Base-by-base conservation (phyloP, 768 basidiomycete species). In the Daedaleopsis nitida region DNA sequence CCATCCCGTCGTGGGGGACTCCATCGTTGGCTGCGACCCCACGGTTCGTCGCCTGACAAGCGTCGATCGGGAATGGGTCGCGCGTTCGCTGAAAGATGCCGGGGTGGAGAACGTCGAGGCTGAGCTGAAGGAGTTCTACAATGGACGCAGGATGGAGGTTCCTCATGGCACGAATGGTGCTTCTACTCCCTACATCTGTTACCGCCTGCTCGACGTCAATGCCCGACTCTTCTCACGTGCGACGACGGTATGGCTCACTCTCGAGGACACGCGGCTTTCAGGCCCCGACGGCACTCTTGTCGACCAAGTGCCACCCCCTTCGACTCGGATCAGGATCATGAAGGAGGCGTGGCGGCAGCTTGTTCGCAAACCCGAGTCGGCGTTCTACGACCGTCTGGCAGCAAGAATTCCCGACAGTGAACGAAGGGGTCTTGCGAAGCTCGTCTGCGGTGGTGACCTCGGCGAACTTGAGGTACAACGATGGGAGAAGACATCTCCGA, bases 311-410 rank as follows among this genome's bases (percentile, higher is more conserved):
- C 35, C 21, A 16, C 13, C 23, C 11, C 47, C 47, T 10, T 19
- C 34, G 9, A 59, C n/a, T n/a, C n/a, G 57, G 38, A 50, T 47
- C 6, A 24, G 37, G 34, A 52, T 61, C 32, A n/a, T 63, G 45
- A 66, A 66, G 54, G 65, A 63, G 7, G 52, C 62, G 0, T 66
- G 65, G 65, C 47, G 65, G 1, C 62, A 63, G 44, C 24, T 58
- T 3, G 39, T 49, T 8, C 45, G 57, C 1, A 27, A 14, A 10
- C 27, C 62, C 2, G 65, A 66, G 35, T 32, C 56, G 6, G 11
- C 27, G 9, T 61, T 58, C 43, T 60, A 63, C 32, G 27, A 49
- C 19, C 43, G 53, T 1, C 39, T 63, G 1, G 34, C 47, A 3
- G 27, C n/a, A 9, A 55, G 2, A 48, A 59, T 51, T 4, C 37